Base-by-base conservation (phyloP, 805 yeast genomes). In the Wickerhamomyces ciferrii region DNA sequence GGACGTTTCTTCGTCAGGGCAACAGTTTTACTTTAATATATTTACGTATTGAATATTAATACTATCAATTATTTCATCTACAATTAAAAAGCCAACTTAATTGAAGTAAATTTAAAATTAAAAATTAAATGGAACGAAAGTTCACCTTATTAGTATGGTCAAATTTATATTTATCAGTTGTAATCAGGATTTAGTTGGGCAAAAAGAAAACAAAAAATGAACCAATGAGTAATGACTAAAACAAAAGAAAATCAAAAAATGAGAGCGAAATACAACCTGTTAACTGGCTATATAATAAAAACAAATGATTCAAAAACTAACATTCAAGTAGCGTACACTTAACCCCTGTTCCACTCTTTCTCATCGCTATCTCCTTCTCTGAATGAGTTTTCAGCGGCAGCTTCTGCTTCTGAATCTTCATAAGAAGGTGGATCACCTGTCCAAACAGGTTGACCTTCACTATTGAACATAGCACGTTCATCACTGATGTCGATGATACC, bases 401-500 rank as follows among this genome's bases (percentile, higher is more conserved):
- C 7, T 5, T 19, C 23, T 5, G 6, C 18, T 35, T 35, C 38
- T 18, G 19, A 15, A 11, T 55, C 61, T 7, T 58, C 60, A 29
- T 55, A 59, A 5, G 55, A 43, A 38, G 86, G 86, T 20, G 84
- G 84, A 15, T 66, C 60, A n/a, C 78, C 81, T 9, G 65, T 60
- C 71, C 76, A 76, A 10, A 55, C 63, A 39, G 79, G 60, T 31
- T 69, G 67, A 24, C 79, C 82, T 54, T 74, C 69, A 23, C 72
- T 71, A 49, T 74, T 68, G 47, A 87, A 79, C 41, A 68, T 63
- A 1, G 96, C 79, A 53, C 84, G 83, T 41, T 75, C 81, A 60
- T 90, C 96, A 45, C 79, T 71, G 43, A 87, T 80, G 17, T 76
- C 73, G 42, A 89, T 77, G 8, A 80, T 70, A 1, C 72, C 75